Base-by-base conservation (phyloP, 805 yeast genomes). In the Starmera caribaea region DNA sequence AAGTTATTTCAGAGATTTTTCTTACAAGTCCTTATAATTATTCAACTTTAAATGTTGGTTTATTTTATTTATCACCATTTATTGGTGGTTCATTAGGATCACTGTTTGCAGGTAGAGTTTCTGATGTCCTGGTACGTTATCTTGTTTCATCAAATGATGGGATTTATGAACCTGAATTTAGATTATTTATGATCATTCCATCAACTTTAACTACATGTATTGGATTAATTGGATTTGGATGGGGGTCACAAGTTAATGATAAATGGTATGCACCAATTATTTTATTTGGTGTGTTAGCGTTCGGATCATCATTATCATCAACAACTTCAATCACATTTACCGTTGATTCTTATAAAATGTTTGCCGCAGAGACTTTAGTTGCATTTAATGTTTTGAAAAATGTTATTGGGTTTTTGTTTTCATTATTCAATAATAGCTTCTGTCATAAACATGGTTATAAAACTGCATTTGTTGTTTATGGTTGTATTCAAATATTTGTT, bases 191-290 rank as follows among this genome's bases (percentile, higher is more conserved):
- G 79, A 55, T 74, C 16, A 30, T 71, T 12, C 79, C 79, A 1
- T 69, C 74, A 15, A 54, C 66, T 41, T 44, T 73, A 10, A 41
- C 72, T 3, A 58, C 63, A 9, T 39, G 65, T 5, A 60, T 73
- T 33, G 83, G 82, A 3, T 58, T 76, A 34, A 69, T 77, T 66
- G 83, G 81, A 5, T 77, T 71, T 50, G 83, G 83, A 5, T 76
- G 82, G 81, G 62, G 79, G 3, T 54, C 76, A 0, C 54, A 62
- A 16, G 62, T 54, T 5, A 48, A 61, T 14, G 76, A 74, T 47
- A 45, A 54, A 8, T 74, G 81, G 82, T 61, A 72, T 38, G 81
- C 71, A 1, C 81, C 81, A 2, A 66, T 77, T 2, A 51, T 76
- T 0, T 73, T 76, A 50, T 65, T 76, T 46, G 80, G 77, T 0